Base-by-base conservation (phyloP, 768 basidiomycete genomes). In the Trametes coccinea region DNA sequence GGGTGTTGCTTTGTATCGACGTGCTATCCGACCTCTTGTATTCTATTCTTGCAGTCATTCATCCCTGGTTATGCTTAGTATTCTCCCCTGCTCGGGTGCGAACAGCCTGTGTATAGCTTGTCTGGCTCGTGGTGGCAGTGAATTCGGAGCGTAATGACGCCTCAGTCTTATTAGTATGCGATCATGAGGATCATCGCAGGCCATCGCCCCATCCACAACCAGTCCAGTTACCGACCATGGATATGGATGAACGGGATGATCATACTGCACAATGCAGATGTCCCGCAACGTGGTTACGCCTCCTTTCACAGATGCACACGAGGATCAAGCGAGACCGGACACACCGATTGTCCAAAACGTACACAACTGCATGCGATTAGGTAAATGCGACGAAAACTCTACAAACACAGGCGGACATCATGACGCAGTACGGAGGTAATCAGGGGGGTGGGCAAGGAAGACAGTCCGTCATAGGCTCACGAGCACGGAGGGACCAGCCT, bases 401-500 rank as follows among this genome's bases (percentile, higher is more conserved):
- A 64, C 51, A 57, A 56, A 60, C 30, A 56, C 57, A 60, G 44
- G 44, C 49, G 22, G 49, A 40, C 29, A 37, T 34, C 47, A 53
- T 52, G 63, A 43, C 69, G 53, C 56, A 33, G 60, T 40, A 62
- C 56, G 56, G 51, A 55, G 57, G 64, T 66, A 62, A 47, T 53
- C 57, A 62, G 59, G 64, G 62, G 64, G 31, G 43, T 56, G 68
- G 62, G 72, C 22, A 70, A 75, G 74, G 47, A 2, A 30, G 34
- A 13, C 13, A 61, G 54, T 58, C 59, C 58, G 71, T 70, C 59
- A 43, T 70, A 65, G 66, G 50, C 64, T 5, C 50, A 67, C 40
- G 70, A 74, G 62, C 72, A 72, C 57, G 74, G 75, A 79, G 70
- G 73, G 74, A 73, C 70, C 73, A 74, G 75, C 68, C 80, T 75